A percentile compares a stretch with the other conserved stretches of the same genome.
phyloP scores from a whole-genome alignment of 2,329 filamentous ascomycete genomes.

The Pyrenophora seminiperda region DNA sequence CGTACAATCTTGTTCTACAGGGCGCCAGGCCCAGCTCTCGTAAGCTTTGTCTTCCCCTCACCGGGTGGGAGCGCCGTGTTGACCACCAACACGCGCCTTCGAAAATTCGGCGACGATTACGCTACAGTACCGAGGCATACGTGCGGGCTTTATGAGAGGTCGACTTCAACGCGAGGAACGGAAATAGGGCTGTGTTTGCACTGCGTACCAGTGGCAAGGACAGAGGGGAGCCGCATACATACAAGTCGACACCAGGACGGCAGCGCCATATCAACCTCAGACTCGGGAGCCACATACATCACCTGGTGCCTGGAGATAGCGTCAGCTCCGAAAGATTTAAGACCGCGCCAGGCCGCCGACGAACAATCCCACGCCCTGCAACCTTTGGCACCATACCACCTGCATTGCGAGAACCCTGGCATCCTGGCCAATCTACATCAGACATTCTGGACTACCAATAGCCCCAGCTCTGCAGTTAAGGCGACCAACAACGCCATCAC shows the following conservation, averaged over 20 bases:
- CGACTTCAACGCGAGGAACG: not conserved
- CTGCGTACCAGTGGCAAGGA: conserved; percentile 1
- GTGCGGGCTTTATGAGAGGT: not conserved
- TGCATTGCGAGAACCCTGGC: conserved; percentile 13
- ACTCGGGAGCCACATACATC: conserved; percentile 1
- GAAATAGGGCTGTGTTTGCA: not conserved
- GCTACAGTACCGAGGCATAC: conserved; percentile 1
- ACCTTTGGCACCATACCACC: conserved; percentile 20
- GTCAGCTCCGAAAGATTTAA: conserved; percentile 36
- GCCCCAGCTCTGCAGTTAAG: conserved; percentile 2
- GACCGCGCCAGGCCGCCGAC: conserved; percentile 28
- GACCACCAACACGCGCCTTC: not conserved
- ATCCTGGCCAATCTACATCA: conserved; percentile 9
- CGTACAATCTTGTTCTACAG: not conserved
- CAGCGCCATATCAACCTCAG: conserved; percentile 23
- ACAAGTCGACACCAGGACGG: conserved; percentile 16
- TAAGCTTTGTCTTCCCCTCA: not conserved
- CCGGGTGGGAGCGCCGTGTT: not conserved
- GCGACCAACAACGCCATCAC: conserved; percentile 12
- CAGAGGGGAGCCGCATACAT: conserved; percentile 15
- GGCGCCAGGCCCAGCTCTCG: not conserved
- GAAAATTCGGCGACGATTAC: not conserved
- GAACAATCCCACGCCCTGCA: conserved; percentile 14
- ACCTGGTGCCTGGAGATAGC: conserved; percentile 38
- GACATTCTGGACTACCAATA: conserved; percentile 2